Evolutionary conservation across 345 rosid genomes (phyloP).

Genomic region (Citrus australasica): DNA sequence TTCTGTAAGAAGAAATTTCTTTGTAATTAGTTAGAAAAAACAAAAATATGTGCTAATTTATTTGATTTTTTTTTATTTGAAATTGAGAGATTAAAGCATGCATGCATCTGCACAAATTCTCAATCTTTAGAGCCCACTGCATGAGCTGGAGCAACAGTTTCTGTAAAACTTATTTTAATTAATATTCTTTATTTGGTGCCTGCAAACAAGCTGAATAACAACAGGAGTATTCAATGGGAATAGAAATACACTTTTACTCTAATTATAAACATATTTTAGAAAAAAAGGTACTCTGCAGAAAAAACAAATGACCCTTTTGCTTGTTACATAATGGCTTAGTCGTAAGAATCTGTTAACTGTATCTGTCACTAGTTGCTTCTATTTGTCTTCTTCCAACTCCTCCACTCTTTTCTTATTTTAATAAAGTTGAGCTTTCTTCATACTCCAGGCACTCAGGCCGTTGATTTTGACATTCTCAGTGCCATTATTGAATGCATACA

Average conservation of each 20-base stretch:
- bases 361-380: not conserved
- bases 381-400: not conserved
- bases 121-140: not conserved
- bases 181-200: not conserved
- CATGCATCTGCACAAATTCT: not conserved
- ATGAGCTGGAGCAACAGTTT: too few species aligned
- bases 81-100: too few species aligned
- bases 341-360: not conserved
- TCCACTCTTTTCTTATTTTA: constrained; percentile 19
- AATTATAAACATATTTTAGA: not conserved
- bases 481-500: constrained; percentile 66
- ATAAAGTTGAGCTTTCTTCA: constrained; percentile 47
- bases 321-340: not conserved
- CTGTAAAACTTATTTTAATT: not conserved
- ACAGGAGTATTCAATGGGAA: not conserved
- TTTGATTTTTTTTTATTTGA: too few species aligned
- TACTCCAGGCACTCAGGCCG: constrained; percentile 66
- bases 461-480: constrained; percentile 35
- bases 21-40: too few species aligned
- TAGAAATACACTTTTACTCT: too few species aligned
- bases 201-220: not conserved
- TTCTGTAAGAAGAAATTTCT: too few species aligned
- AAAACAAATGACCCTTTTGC: not conserved
- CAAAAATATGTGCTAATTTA: too few species aligned
- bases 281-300: not conserved